Base-by-base conservation (phyloP, 257 asterid genomes). In the Schizonepeta tenuifolia region DNA sequence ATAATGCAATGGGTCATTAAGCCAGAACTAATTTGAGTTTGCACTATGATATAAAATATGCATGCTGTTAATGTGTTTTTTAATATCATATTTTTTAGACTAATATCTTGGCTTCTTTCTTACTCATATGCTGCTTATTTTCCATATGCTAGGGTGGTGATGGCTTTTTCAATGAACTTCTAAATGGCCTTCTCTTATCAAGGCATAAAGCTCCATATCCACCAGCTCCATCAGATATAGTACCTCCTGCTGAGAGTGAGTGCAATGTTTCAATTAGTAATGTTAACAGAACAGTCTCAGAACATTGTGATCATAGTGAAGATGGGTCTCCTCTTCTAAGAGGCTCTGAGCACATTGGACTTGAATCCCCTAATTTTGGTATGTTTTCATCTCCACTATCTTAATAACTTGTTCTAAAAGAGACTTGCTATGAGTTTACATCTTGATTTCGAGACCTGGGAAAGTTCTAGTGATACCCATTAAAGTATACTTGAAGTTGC, bases 151-250 rank as follows among this genome's bases (percentile, higher is more conserved):
- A 95, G 99, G 99, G 99, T 2, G 99, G 99, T 74, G 99, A 95
- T 81, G 99, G 98, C 24, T 88, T 91, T 73, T 95, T 95, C 86
- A 90, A 86, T 69, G 99, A 95, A 85, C 79, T 95, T 73, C 92
- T 95, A 47, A 89, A 90, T 65, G 98, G 96, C 56, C 71, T 90
- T 80, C 97, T 95, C 75, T 81, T 87, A 81, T 80, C 96, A 41
- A 87, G 99, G 88, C 97, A 91, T 77, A 83, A 86, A 82, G 94
- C 89, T 81, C 81, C 97, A 47, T 85, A 83, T 81, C 99, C 98
- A 65, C 89, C 96, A 65, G 69, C 80, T 51, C 96, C 98, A 58
- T 67, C 76, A 21, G 88, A 84, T 69, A 64, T 78, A 51, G 71
- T 60, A 59, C 77, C 73, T 41, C 79, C 83, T 58, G 70, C 69